These are phyloP conservation scores for Ogataea glucozyma DNA, from an alignment of 805 yeast genomes.

Conservation along the genomic window DNA sequence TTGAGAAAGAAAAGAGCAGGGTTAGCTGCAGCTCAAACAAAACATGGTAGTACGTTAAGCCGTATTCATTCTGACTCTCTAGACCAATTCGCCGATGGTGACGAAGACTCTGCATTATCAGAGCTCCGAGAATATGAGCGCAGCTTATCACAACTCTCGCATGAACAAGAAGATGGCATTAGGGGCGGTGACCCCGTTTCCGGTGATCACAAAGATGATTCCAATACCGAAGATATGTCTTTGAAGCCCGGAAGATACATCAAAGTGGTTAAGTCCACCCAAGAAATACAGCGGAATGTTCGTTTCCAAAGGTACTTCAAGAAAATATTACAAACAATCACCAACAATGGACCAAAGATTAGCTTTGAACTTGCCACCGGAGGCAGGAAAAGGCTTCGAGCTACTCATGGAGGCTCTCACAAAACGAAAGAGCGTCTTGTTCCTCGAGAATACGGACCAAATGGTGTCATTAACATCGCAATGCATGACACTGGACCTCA, in stretches of 20 bases:
- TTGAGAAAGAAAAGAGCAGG: conserved; percentile 12
- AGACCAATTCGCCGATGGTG: conserved; percentile 3
- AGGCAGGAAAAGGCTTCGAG: neutral
- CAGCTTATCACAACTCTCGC: conserved; percentile 11
- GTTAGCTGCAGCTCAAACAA: conserved; percentile 6
- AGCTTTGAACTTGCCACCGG: conserved; percentile 24
- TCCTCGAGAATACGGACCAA: conserved; percentile 30
- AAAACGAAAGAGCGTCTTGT: conserved; percentile 10
- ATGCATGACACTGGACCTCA: conserved; percentile 30
- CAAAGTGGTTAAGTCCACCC: conserved; percentile 13
- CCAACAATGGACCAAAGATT: conserved; percentile 25
- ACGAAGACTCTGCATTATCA: conserved; percentile 4
- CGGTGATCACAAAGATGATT: neutral
- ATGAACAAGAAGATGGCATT: conserved; percentile 6
- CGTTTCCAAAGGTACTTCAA: conserved; percentile 27
- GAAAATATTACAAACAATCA: conserved; percentile 22
- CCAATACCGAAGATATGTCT: neutral
- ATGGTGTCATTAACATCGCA: conserved; percentile 33
- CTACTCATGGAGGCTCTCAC: neutral
- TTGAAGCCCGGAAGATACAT: conserved; percentile 13
- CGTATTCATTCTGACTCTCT: conserved; percentile 9
- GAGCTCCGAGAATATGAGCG: conserved; percentile 18
- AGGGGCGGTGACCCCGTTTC: neutral
- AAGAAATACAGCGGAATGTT: conserved; percentile 20
- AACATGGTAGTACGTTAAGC: conserved; percentile 9